Conservation (phyloP, 2,329 filamentous ascomycete species). For the Ophiosphaerella narmari region DNA sequence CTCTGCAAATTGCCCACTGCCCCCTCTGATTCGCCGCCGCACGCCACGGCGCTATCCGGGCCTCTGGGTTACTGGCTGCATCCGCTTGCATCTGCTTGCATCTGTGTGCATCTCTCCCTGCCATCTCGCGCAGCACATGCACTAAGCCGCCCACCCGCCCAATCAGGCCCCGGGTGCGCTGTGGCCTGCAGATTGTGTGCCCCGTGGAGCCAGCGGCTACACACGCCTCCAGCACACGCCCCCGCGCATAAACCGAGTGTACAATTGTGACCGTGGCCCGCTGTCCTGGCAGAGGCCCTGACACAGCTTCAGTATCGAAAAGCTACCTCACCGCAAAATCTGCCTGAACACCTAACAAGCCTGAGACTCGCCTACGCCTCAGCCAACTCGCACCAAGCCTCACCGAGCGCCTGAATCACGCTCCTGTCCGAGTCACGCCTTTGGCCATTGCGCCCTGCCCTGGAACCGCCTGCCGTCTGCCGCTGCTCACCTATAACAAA, state of each 20-base stretch:
- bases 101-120: slow-evolving; percentile 5
- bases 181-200: neutral
- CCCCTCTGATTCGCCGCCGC: slow-evolving; percentile 20
- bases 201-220: slow-evolving; percentile 30
- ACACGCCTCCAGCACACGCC: slow-evolving; percentile 16
- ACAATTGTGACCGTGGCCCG: slow-evolving; percentile 38
- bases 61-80: slow-evolving; percentile 22
- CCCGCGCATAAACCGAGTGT: slow-evolving; percentile 41
- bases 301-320: slow-evolving; percentile 44
- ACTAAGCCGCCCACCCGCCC: slow-evolving; percentile 23
- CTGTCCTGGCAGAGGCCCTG: slow-evolving; percentile 34
- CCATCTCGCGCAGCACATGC: slow-evolving; percentile 21
- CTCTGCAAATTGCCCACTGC: slow-evolving; percentile 15
- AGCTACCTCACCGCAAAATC: slow-evolving; percentile 21
- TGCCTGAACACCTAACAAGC: slow-evolving; percentile 38
- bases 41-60: slow-evolving; percentile 18
- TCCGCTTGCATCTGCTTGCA: slow-evolving; percentile 1
- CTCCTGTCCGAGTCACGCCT: slow-evolving; percentile 11
- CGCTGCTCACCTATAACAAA: slow-evolving; percentile 41
- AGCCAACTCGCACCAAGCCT: slow-evolving; percentile 23
- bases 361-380: slow-evolving; percentile 43
- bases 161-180: slow-evolving; percentile 15
- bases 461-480: slow-evolving; percentile 13
- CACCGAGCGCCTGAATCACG: slow-evolving; percentile 26
- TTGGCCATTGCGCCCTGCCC: slow-evolving; percentile 17